Base-by-base conservation (phyloP, 768 basidiomycete genomes). In the Boletus vinaceobasis region DNA sequence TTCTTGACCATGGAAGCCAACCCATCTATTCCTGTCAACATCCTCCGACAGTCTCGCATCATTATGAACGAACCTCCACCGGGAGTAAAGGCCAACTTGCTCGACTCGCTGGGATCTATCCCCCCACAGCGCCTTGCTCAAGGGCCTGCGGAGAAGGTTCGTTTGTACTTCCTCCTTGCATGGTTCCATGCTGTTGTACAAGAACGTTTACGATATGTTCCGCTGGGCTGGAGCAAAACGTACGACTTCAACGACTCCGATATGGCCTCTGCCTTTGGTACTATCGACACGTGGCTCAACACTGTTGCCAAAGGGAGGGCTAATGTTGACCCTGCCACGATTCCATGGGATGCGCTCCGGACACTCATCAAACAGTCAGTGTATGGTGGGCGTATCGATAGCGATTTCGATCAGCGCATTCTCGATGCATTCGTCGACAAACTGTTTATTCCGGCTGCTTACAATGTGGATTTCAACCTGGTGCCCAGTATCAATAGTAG, bases 231-330 rank as follows among this genome's bases (percentile, higher is more conserved):
- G 94, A 95, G 89, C 69, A 93, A 97, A 74, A 79, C 80, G 0
- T 98, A 98, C 73, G 97, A 98, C 70, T 98, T 98, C 83, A 99
- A 99, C 72, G 95, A 98, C 69, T 97, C 96, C 5, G 97, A 99
- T 68, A 90, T 97, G 82, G 83, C 89, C 15, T 89, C 96, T 11
- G 95, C 95, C 1, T 89, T 93, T 65, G 81, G 80, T 39, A 95
- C 92, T 17, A 97, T 98, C 67, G 95, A 98, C 67, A 79, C 85
- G 1, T 98, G 96, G 93, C 78, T 98, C 48, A 79, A 78, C 48
- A 68, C 80, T 0, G 79, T 88, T 47, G 87, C 95, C 5, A 90
- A 92, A 68, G 96, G 95, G 21, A 81, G 88, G 50, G 81, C 94
- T 5, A 98, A 98, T 66, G 83, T 99, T 52, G 90, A 98, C 67